These are phyloP conservation scores for Kokia cookei DNA, from an alignment of 441 rosid species.

Conservation along the genomic window DNA sequence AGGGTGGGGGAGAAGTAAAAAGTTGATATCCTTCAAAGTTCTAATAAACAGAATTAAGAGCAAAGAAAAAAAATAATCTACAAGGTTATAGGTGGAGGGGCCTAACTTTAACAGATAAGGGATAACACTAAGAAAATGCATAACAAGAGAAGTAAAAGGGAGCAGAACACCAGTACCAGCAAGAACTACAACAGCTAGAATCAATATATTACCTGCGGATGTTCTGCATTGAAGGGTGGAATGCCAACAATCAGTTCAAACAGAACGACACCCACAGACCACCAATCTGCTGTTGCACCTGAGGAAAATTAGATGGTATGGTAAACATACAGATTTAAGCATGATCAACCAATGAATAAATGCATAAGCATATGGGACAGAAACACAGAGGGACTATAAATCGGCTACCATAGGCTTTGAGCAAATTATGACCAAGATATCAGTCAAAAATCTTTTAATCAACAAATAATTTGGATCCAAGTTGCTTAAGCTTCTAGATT, in stretches of 20 bases:
- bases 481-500: neutral
- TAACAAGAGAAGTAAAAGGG: neutral
- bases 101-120: no score
- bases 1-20: no score
- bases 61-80: neutral
- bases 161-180: neutral
- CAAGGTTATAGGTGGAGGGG: no score
- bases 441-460: neutral
- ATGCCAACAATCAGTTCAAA: slow-evolving; percentile 96
- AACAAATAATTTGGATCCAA: neutral
- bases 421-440: neutral
- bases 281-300: slow-evolving; percentile 99
- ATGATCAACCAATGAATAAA: slow-evolving; percentile 1
- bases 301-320: slow-evolving; percentile 20
- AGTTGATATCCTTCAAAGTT: neutral
- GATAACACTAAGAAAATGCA: neutral
- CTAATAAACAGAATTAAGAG: neutral
- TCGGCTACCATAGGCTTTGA: neutral
- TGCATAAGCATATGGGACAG: neutral
- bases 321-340: slow-evolving; percentile 6
- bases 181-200: slow-evolving; percentile 8
- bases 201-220: slow-evolving; percentile 72
- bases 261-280: slow-evolving; percentile 98
- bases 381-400: neutral
- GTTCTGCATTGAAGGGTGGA: slow-evolving; percentile 98